phyloP scores from a whole-genome alignment of 805 yeast genomes.

The Cyberlindnera nakhonratchasimensis region DNA sequence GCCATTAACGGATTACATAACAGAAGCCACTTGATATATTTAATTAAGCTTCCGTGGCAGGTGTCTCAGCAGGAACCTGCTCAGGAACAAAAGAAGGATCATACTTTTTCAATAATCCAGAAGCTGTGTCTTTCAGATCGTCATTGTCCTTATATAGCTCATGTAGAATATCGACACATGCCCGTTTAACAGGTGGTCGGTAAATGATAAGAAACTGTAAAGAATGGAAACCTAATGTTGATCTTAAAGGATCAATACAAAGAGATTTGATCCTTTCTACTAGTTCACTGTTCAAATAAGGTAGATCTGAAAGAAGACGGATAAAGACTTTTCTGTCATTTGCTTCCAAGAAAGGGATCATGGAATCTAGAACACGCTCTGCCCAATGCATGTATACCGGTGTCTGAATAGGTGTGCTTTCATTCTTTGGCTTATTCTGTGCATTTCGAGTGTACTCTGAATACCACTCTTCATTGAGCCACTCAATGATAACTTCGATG shows the following conservation, averaged over 20 bases:
- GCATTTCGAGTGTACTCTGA: conserved; percentile 40
- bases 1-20: too few species aligned
- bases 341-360: conserved; percentile 81
- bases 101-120: conserved; percentile 46
- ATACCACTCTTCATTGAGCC: conserved; percentile 97
- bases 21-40: neutral
- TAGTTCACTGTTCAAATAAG: conserved; percentile 61
- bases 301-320: conserved; percentile 82
- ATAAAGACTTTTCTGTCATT: conserved; percentile 78
- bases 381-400: conserved; percentile 69
- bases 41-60: neutral
- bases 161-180: conserved; percentile 46
- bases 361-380: conserved; percentile 63
- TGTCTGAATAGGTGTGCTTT: conserved; percentile 29
- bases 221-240: conserved; percentile 76
- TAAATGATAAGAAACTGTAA: conserved; percentile 82
- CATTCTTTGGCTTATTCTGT: conserved; percentile 24
- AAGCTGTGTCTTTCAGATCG: conserved; percentile 46
- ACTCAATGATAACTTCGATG: conserved; percentile 74
- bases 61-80: neutral
- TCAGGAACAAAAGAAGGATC: neutral
- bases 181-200: conserved; percentile 73
- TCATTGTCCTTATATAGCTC: conserved; percentile 48
- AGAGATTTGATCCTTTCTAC: conserved; percentile 66
- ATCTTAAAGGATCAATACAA: conserved; percentile 82